Evolutionary conservation across 2,329 filamentous ascomycete genomes (phyloP).

Genomic region (Fusarium duplospermum): DNA sequence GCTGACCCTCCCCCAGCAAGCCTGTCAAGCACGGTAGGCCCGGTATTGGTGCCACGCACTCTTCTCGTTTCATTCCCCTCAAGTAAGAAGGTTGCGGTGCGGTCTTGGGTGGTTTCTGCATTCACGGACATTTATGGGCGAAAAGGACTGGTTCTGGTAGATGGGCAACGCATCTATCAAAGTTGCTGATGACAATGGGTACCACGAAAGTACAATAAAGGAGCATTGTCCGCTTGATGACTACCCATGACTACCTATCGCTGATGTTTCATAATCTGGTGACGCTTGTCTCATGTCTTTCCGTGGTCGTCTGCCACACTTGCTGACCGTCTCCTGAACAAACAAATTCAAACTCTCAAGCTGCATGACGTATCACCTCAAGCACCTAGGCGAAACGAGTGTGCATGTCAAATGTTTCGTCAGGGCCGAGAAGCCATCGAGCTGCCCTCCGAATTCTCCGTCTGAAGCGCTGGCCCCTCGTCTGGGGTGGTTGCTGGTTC

Average conservation of each 20-base stretch:
- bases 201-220: constrained; percentile 59
- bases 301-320: neutral
- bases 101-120: constrained; percentile 66
- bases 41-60: constrained; percentile 99
- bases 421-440: neutral
- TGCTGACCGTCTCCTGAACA: neutral
- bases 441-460: neutral
- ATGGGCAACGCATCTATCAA: constrained; percentile 57
- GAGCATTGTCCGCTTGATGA: constrained; percentile 53
- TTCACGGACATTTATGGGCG: constrained; percentile 67
- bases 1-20: constrained; percentile 78
- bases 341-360: neutral
- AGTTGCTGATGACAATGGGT: constrained; percentile 58
- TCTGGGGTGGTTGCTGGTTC: neutral
- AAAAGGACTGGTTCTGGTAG: constrained; percentile 69
- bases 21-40: constrained; percentile 99
- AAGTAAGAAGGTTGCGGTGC: constrained; percentile 81
- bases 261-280: constrained; percentile 20
- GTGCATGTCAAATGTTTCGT: neutral
- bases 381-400: neutral
- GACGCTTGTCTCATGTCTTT: constrained; percentile 6
- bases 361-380: neutral
- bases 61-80: constrained; percentile 99
- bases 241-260: constrained; percentile 34
- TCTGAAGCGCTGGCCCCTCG: neutral